phyloP scores from a whole-genome alignment of 2,329 filamentous ascomycete species.

The Madurella fahalii region DNA sequence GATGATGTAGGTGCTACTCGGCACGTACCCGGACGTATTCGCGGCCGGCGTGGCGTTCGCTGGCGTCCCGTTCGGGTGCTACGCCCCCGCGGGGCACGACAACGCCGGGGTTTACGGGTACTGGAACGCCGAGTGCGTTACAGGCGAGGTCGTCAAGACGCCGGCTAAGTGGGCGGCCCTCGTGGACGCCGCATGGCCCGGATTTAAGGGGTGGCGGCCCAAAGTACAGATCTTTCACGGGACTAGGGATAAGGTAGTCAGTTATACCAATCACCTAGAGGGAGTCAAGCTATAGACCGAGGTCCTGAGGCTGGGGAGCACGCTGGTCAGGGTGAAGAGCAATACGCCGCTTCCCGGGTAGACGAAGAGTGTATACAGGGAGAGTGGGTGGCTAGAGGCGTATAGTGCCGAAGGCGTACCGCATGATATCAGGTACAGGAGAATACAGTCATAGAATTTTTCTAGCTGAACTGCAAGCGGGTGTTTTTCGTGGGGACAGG shows the following conservation, averaged over 20 bases:
- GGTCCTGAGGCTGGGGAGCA: slow-evolving; percentile 33
- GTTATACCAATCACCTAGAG: slow-evolving; percentile 51
- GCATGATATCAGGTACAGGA: slow-evolving; percentile 40
- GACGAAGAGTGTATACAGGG: slow-evolving; percentile 37
- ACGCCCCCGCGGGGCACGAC: slow-evolving; percentile 32
- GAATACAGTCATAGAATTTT: slow-evolving; percentile 34
- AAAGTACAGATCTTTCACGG: slow-evolving; percentile 58
- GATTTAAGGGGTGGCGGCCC: slow-evolving; percentile 48
- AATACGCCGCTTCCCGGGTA: slow-evolving; percentile 35
- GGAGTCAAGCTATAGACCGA: slow-evolving; percentile 51
- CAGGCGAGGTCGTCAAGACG: slow-evolving; percentile 40
- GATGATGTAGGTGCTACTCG: slow-evolving; percentile 53
- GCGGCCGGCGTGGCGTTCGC: slow-evolving; percentile 45
- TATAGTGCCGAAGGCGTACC: slow-evolving; percentile 37
- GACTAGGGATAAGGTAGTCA: slow-evolving; percentile 46
- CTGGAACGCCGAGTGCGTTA: slow-evolving; percentile 52
- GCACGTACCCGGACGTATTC: slow-evolving; percentile 50
- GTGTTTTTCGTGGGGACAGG: slow-evolving; percentile 38
- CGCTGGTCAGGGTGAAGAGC: slow-evolving; percentile 26
- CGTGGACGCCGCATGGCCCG: slow-evolving; percentile 43
- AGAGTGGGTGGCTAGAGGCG: slow-evolving; percentile 36
- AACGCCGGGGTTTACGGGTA: slow-evolving; percentile 31
- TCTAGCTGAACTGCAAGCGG: slow-evolving; percentile 34
- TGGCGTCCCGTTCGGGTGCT: slow-evolving; percentile 46
- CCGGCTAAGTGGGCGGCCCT: slow-evolving; percentile 33